Evolutionary conservation across 495 filamentous ascomycete species (phyloP), one percentile per base, ranked within the genome.

Genomic region (Lepidopterella palustris): DNA sequence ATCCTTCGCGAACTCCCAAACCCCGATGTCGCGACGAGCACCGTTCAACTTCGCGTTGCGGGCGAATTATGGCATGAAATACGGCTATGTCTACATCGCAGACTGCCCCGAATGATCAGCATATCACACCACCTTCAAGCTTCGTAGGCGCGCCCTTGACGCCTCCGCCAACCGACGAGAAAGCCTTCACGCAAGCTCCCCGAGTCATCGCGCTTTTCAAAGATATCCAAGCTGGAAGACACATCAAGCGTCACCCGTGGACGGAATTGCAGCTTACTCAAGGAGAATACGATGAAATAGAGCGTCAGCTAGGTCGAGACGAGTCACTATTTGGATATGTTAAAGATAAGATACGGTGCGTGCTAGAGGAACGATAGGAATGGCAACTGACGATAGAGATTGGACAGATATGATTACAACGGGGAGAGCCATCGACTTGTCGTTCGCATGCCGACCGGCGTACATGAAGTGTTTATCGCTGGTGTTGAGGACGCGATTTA

Each of bases 191-290:
- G 6, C 61, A 64, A 47, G 61, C 57, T 42, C 51, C 57, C 45
- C 49, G 61, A 64, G 57, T 64, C 52, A 50, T 64, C 57, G 39
- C 61, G 52, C 57, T 64, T 56, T 64, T 64, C 57, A 64, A 60
- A 25, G 51, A 51, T 50, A 62, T 62, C 59, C 32, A 53, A 58
- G 53, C 32, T 23, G 53, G 59, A 58, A 62, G 59, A 39, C 23
- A 61, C 53, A 62, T 35, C 48, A 55, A 55, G 28, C 40, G 27
- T 50, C n/a, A 53, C 23, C 32, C 26, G 42, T 53, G 26, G 53
- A 62, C 35, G 42, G 59, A 57, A 53, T 57, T 62, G 57, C 27
- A 62, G 59, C 59, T 42, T 62, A 26, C 25, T 29, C 13, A 29
- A 21, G 56, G 45, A 58, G 45, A 50, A 23, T 58, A 58, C 39